Base-by-base conservation (phyloP, 2,329 filamentous ascomycete species). In the Fusarium nodosum region DNA sequence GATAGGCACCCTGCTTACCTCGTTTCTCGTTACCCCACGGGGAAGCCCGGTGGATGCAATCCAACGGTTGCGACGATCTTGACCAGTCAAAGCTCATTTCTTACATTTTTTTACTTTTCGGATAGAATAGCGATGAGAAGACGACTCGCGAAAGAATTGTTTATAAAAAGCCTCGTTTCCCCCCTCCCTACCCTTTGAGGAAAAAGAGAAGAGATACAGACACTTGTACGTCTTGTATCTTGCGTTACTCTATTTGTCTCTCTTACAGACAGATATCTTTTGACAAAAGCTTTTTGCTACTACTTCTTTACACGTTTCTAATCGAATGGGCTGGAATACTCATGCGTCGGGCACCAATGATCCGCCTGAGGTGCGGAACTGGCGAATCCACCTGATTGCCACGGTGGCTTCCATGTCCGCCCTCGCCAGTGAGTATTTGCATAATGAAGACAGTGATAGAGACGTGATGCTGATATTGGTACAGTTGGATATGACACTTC, bases 271-370 rank as follows among this genome's bases (percentile, higher is more conserved):
- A 1, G 34, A 22, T 34, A 28, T 13, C 22, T 34, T 22, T 42
- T 28, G 2, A 48, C 12, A 12, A 39, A 55, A 24, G 22, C 53
- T 22, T 12, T 53, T 44, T 53, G 13, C 42, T 45, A 33, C 5
- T 12, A 45, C 26, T 7, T 13, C 18, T 33, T 54, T 41, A 28
- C 30, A n/a, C 48, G 55, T 41, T 22, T 59, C 59, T 61, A 69
- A 69, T 56, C 62, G 48, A 66, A 72, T 72, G 72, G 72, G 72
- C 42, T 74, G 74, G 61, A 77, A 69, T 67, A 78, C 76, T 64
- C 75, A 76, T 67, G 76, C 79, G 46, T 83, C 82, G 77, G 79
- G 76, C 64, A 78, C 77, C 44, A 68, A 71, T 54, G 76, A 78
- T 66, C 76, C 76, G 65, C 75, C 77, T 41, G 76, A 77, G 65